These are phyloP conservation scores for Paramecium tetraurelia DNA, from an alignment of 73 alveolate genomes.

Conservation along the genomic window DNA sequence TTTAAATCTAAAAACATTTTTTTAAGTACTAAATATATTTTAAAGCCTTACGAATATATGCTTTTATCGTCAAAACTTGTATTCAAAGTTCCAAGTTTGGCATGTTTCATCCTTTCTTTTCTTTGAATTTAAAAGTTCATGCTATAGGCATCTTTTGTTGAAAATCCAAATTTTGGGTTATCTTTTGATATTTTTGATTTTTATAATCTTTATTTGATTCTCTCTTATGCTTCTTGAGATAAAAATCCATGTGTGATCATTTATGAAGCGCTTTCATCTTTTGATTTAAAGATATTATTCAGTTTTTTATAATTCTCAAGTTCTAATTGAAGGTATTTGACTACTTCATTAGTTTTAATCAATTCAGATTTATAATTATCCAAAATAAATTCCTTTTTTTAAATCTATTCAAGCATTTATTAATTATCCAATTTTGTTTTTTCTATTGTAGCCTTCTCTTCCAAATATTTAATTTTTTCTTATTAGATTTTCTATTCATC, in stretches of 20 bases:
- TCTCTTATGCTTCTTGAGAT: background rate
- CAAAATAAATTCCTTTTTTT: background rate
- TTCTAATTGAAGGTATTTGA: conserved; percentile 15
- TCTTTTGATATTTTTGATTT: background rate
- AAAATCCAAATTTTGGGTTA: background rate
- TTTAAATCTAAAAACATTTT: background rate
- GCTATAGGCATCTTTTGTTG: background rate
- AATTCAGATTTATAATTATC: conserved; percentile 4
- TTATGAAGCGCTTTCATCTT: background rate
- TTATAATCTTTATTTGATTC: background rate
- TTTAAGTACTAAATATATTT: background rate
- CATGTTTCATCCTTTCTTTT: background rate
- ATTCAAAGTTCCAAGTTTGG: background rate
- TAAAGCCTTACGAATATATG: background rate
- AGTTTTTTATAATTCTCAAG: conserved; percentile 36
- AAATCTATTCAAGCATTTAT: background rate
- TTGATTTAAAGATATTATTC: conserved; percentile 16
- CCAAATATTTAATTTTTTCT: background rate
- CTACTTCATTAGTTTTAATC: background rate
- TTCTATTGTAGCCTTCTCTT: background rate
- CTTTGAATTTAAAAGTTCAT: background rate
- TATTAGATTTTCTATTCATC: background rate
- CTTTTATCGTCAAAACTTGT: conserved; percentile 19
- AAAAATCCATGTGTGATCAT: background rate
- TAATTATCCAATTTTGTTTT: background rate